Evolutionary conservation across 129 eudicot genomes (phyloP), one percentile per base, ranked within the genome.

Genomic region (Flaveria linearis): DNA sequence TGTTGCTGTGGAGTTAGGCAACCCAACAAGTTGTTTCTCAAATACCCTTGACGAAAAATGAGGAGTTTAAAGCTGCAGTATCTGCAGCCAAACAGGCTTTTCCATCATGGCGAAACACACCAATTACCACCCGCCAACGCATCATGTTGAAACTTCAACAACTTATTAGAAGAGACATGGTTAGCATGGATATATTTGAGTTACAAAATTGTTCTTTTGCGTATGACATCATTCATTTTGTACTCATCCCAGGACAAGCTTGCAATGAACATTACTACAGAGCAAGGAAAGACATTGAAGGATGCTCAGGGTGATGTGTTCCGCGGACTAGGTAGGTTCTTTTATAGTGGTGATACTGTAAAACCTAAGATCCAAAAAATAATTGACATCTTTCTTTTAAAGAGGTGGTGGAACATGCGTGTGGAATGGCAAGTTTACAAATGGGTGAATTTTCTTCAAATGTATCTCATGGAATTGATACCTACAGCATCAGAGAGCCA

Each of bases 381-480:
- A 50, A 12, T 64, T 74, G 69, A 49, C 65, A 18, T 18, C 28
- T 56, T 76, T 76, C 47, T 80, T 49, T n/a, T 73, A 77, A 63
- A 94, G 99, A 95, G 99, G 99, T 95, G 85, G 99, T 95, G 75
- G 99, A 95, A 82, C 97, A 91, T 86, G 99, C 91, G 16, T 87
- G 97, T 81, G 99, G 99, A 50, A 95, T 95, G 99, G 99, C 92
- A 69, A 89, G 88, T 76, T 74, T 95, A 76, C 99, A 95, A 76
- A 91, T 95, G 99, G 99, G 99, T 61, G 99, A 95, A 77, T 95
- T 75, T 86, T 84, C 84, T 52, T 85, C 99, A 75, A 95, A 95
- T 64, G 97, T 95, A n/a, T 86, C 99, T 55, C 87, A 78, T 70
- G 99, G 99, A 71, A 91, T 91, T 80, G 99, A 95, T 85, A 91